These are phyloP conservation scores for Tetratostichococcus sp. DNA, from an alignment of 139 green algal genomes.

Conservation along the genomic window DNA sequence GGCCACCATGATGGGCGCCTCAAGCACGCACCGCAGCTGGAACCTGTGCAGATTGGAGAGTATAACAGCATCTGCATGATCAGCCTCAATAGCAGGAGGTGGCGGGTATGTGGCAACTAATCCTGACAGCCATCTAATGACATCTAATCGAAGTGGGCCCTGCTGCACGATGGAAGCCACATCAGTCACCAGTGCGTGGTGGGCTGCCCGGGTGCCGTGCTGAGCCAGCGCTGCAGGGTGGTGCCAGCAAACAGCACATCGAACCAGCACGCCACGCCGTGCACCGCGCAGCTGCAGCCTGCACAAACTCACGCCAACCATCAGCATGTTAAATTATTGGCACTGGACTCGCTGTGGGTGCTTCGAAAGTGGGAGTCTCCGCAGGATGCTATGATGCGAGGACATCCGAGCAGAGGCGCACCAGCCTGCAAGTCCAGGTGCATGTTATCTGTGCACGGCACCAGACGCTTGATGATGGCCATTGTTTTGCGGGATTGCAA, in stretches of 20 bases:
- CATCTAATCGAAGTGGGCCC: not conserved
- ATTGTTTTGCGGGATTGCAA: no score
- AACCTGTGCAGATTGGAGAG: conserved; percentile 42
- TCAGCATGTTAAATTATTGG: no score
- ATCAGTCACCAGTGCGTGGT: conserved; percentile 89
- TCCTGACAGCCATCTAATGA: not conserved
- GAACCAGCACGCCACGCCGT: conserved; percentile 93
- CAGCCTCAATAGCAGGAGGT: not conserved
- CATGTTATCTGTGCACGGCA: no score
- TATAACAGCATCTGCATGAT: not conserved
- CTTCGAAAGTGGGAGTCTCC: no score
- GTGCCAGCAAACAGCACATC: conserved; percentile 87
- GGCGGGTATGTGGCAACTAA: not conserved
- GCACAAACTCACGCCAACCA: no score
- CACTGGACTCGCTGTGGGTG: no score
- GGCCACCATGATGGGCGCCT: conserved; percentile 50
- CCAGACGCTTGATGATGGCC: no score
- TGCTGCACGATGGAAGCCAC: no score
- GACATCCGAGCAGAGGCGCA: not conserved
- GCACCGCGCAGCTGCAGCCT: conserved; percentile 48
- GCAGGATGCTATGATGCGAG: not conserved
- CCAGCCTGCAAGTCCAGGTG: no score
- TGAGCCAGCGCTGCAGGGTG: conserved; percentile 67
- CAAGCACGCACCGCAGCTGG: conserved; percentile 80
- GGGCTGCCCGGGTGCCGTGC: conserved; percentile 84